Percentiles rank a stretch among this genome's conserved stretches.
Conservation (phyloP, 208 protist genomes). For the Angomonas ambiguus region DNA sequence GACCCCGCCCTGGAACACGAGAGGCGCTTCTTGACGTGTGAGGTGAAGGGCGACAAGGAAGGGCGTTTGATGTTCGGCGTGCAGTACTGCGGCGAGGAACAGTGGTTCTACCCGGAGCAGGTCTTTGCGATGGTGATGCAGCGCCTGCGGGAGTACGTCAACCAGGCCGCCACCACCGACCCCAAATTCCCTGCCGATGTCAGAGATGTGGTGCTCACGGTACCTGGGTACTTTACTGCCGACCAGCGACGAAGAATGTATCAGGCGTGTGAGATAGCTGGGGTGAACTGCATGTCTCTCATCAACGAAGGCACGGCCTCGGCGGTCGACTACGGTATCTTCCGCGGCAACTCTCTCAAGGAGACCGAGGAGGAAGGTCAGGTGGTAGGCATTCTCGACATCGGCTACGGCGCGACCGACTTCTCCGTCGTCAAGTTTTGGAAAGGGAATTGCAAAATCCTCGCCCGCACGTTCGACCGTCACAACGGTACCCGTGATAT, state of each 20-base stretch:
- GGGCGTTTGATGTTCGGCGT: slow-evolving; percentile 81
- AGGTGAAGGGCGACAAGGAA: slow-evolving; percentile 49
- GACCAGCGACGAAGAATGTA: slow-evolving; percentile 79
- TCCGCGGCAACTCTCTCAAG: slow-evolving; percentile 69
- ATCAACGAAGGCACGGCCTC: slow-evolving; percentile 89
- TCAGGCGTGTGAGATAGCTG: slow-evolving; percentile 82
- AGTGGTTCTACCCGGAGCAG: slow-evolving; percentile 87
- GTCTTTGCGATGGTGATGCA: slow-evolving; percentile 90
- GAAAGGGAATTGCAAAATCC: slow-evolving; percentile 74
- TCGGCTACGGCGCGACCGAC: slow-evolving; percentile 80
- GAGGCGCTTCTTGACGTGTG: slow-evolving; percentile 59
- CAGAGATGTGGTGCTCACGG: slow-evolving; percentile 78
- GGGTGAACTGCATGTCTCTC: slow-evolving; percentile 84
- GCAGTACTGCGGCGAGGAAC: slow-evolving; percentile 69
- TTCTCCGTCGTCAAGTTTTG: slow-evolving; percentile 83
- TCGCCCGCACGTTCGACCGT: slow-evolving; percentile 73
- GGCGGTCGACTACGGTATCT: slow-evolving; percentile 90
- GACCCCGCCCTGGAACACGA: slow-evolving; percentile 54
- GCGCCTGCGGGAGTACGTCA: slow-evolving; percentile 74
- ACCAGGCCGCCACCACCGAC: slow-evolving; percentile 58
- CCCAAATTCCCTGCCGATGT: slow-evolving; percentile 51
- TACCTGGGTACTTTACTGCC: slow-evolving; percentile 85
- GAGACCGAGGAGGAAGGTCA: slow-evolving; percentile 79
- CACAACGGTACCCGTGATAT: slow-evolving; percentile 82
- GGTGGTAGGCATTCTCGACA: slow-evolving; percentile 82